These are phyloP conservation scores for Paramecium tetraurelia DNA, from an alignment of 73 alveolate genomes.

Conservation along the genomic window DNA sequence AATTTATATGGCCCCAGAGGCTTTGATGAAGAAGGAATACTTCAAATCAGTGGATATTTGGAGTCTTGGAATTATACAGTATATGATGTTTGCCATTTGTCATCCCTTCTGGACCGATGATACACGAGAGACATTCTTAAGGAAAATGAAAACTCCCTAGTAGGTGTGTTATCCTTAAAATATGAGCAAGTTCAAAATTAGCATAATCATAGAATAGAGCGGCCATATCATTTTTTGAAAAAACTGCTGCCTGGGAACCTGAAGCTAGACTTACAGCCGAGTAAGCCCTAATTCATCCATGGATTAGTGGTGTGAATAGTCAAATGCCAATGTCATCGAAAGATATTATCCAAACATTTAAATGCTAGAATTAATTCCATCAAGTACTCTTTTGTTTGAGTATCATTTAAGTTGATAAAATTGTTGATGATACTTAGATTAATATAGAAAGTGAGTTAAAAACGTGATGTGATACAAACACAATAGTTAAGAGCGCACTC, in stretches of 20 bases:
- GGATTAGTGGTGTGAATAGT: background rate
- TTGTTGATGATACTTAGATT: background rate
- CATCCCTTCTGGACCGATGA: conserved; percentile 70
- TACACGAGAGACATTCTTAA: background rate
- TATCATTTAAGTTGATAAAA: background rate
- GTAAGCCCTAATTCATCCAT: background rate
- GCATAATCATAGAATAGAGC: background rate
- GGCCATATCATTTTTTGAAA: conserved; percentile 23
- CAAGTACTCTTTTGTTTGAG: background rate
- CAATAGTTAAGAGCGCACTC: background rate
- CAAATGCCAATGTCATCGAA: conserved; percentile 12
- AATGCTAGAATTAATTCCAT: background rate
- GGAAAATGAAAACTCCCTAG: background rate
- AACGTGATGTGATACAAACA: background rate
- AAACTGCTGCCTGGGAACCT: conserved; percentile 45
- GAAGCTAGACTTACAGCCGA: conserved; percentile 22
- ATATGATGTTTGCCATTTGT: conserved; percentile 58
- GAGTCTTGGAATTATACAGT: conserved; percentile 73
- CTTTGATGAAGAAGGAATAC: conserved; percentile 68
- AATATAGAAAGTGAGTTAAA: background rate
- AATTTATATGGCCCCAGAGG: conserved; percentile 79
- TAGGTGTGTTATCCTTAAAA: background rate
- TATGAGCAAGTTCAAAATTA: background rate
- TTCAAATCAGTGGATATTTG: conserved; percentile 70
- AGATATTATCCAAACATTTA: background rate